Conservation (phyloP, 2,329 filamentous ascomycete species). For the Claviceps paspali region DNA sequence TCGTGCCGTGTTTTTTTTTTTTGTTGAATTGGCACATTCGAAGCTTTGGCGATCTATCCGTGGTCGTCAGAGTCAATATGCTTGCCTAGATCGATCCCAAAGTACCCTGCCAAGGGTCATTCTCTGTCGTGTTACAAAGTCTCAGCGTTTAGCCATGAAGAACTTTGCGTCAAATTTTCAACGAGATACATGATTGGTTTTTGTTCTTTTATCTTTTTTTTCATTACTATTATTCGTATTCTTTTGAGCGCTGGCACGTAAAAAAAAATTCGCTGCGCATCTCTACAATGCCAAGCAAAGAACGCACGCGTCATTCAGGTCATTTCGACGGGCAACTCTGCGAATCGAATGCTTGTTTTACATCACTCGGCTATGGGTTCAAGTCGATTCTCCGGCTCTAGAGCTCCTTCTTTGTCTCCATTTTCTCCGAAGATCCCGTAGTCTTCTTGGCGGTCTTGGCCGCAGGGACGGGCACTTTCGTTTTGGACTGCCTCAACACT, state of each 20-base stretch:
- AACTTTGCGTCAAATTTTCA: constrained; percentile 69
- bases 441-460: constrained; percentile 14
- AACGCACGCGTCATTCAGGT: no score
- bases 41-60: constrained; percentile 64
- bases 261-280: no score
- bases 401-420: constrained; percentile 8
- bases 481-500: constrained; percentile 28
- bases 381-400: no score
- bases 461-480: constrained; percentile 21
- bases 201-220: background rate
- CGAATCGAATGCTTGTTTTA: no score
- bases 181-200: constrained; percentile 51
- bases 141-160: constrained; percentile 57
- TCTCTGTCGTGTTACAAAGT: constrained; percentile 89
- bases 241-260: no score
- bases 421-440: constrained; percentile 5
- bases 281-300: no score
- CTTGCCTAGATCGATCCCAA: constrained; percentile 62
- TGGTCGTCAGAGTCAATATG: constrained; percentile 80
- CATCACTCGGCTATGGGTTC: no score
- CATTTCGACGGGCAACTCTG: background rate
- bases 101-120: constrained; percentile 77
- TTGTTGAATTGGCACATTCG: constrained; percentile 56
- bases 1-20: background rate
- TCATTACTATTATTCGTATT: no score